These are phyloP conservation scores for Bauhinia variegata DNA, from an alignment of 306 rosid species.

Conservation along the genomic window DNA sequence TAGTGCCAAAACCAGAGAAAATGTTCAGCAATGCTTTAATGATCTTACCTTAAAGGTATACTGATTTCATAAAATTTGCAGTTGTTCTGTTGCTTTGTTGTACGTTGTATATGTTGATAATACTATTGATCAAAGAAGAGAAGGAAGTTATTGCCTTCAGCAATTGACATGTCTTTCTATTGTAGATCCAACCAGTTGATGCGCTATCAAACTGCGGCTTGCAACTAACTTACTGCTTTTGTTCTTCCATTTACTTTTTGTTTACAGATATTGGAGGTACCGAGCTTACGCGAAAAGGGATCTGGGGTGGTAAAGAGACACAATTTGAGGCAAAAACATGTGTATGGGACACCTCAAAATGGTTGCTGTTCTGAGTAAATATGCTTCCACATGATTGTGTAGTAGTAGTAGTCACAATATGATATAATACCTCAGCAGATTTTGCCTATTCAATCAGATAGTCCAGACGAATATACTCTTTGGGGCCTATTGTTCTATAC, in stretches of 20 bases:
- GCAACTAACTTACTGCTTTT: constrained; percentile 13
- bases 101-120: no score
- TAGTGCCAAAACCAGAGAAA: constrained; percentile 82
- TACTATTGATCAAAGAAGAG: not conserved
- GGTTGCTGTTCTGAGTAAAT: constrained; percentile 59
- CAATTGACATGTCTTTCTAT: not conserved
- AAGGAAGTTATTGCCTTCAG: not conserved
- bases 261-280: constrained; percentile 74
- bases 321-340: constrained; percentile 49
- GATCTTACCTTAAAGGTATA: constrained; percentile 73
- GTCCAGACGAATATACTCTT: constrained; percentile 27
- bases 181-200: not conserved
- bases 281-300: constrained; percentile 72
- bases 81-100: no score
- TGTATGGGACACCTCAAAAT: constrained; percentile 34
- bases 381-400: constrained; percentile 18
- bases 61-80: not conserved
- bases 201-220: not conserved
- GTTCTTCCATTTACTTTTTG: constrained; percentile 15
- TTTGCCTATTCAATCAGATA: constrained; percentile 18
- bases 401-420: constrained; percentile 21
- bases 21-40: constrained; percentile 77
- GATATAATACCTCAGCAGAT: constrained; percentile 4
- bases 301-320: constrained; percentile 65
- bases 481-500: constrained; percentile 9